These are phyloP conservation scores for Geotrichum macrosporum DNA, from an alignment of 1,139 yeast species.

Conservation along the genomic window DNA sequence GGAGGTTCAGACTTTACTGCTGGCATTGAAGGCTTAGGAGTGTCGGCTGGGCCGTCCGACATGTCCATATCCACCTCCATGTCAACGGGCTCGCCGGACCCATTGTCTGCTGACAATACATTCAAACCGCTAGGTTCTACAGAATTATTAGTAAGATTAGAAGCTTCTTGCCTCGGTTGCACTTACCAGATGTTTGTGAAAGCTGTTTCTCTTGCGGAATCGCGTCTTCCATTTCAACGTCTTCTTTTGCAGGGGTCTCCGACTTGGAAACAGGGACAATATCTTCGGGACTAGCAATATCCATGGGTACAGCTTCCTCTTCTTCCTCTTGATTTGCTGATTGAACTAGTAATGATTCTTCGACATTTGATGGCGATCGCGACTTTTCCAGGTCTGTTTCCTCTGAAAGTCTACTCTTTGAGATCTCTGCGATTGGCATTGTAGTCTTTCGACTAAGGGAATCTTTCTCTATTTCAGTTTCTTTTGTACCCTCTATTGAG, in stretches of 20 bases:
- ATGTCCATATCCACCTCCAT: constrained; percentile 19
- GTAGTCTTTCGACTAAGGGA: no score
- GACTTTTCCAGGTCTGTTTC: not conserved
- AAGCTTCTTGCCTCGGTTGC: not conserved
- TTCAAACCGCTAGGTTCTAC: not conserved
- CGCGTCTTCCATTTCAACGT: constrained; percentile 4
- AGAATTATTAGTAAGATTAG: not conserved
- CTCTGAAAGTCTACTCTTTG: no score
- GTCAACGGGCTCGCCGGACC: constrained; percentile 3
- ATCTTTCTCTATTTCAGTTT: no score
- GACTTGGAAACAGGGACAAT: constrained; percentile 1
- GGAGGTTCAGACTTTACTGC: not conserved
- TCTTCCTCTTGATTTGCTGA: not conserved
- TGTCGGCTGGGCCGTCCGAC: constrained; percentile 10
- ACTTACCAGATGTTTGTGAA: constrained; percentile 5
- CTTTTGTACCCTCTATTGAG: no score
- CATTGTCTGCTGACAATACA: not conserved
- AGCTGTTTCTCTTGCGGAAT: not conserved
- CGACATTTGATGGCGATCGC: not conserved
- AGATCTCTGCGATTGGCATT: no score
- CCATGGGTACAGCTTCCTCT: constrained; percentile 9
- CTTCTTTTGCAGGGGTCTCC: not conserved
- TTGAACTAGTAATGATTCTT: not conserved
- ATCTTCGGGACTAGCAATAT: constrained; percentile 6
- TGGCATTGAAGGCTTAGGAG: constrained; percentile 2